These are phyloP conservation scores for Oryza meridionalis DNA, from an alignment of 176 grass and related monocot species.

Conservation along the genomic window DNA sequence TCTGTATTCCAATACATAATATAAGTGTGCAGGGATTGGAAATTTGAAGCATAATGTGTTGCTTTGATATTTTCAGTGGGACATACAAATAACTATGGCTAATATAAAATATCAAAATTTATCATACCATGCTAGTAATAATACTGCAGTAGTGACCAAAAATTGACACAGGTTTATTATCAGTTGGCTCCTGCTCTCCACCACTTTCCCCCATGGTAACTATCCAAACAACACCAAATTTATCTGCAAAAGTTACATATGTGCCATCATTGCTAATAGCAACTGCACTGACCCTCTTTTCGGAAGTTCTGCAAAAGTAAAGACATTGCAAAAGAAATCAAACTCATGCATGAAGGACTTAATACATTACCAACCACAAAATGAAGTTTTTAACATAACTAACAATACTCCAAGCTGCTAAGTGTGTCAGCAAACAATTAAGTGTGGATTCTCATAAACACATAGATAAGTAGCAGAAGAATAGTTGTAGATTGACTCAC, in stretches of 20 bases:
- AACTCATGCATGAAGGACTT: neutral
- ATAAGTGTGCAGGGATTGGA: neutral
- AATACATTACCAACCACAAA: neutral
- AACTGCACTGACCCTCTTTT: conserved; percentile 88
- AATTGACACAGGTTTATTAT: conserved; percentile 68
- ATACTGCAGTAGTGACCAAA: conserved; percentile 97
- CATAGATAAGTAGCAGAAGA: neutral
- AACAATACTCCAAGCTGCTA: neutral
- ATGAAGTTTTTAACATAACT: neutral
- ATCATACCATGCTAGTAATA: conserved; percentile 85
- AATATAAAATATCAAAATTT: neutral
- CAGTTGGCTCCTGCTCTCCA: conserved; percentile 38
- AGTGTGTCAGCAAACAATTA: neutral
- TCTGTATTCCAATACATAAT: conserved; percentile 50
- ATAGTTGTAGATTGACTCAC: neutral
- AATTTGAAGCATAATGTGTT: neutral
- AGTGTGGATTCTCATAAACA: neutral
- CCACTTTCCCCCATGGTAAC: conserved; percentile 42
- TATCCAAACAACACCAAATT: conserved; percentile 90
- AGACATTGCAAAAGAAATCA: conserved; percentile 34
- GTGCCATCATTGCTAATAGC: conserved; percentile 60
- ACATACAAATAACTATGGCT: neutral
- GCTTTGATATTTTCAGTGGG: neutral
- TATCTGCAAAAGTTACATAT: conserved; percentile 84
- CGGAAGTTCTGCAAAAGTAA: conserved; percentile 62